phyloP scores from a whole-genome alignment of 148 eudicot species.

The Vaccinium myrtillus region DNA sequence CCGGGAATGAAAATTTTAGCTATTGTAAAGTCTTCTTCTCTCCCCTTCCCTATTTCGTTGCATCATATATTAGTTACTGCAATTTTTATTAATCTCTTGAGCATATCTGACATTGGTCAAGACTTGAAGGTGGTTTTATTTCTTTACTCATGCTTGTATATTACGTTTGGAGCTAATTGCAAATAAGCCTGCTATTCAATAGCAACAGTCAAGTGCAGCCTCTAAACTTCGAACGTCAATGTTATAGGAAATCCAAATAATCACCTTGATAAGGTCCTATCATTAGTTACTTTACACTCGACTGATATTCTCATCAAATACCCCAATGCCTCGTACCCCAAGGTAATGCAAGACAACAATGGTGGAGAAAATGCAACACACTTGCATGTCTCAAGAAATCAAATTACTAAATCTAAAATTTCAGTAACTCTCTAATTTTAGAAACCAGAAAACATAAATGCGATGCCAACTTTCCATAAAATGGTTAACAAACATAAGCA shows the following conservation, averaged over 20 bases:
- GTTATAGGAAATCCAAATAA: not conserved
- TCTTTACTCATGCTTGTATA: not conserved
- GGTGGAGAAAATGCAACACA: not conserved
- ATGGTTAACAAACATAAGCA: not conserved
- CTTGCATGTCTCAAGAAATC: not conserved
- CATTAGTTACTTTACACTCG: not conserved
- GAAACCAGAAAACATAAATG: not conserved
- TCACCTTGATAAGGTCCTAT: not conserved
- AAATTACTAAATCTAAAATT: not conserved
- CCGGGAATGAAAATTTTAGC: not conserved
- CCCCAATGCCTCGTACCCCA: not conserved
- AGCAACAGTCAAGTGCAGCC: conserved; percentile 2
- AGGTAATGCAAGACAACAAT: not conserved
- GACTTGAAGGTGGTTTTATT: not conserved
- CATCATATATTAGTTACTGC: not conserved
- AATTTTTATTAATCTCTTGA: not conserved
- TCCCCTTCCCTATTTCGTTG: not conserved
- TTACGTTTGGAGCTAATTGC: not conserved
- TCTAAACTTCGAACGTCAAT: not conserved
- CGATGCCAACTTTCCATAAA: not conserved
- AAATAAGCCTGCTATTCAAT: not conserved
- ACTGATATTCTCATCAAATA: not conserved
- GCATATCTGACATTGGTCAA: not conserved
- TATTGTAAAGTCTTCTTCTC: not conserved
- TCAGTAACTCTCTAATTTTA: not conserved